Percentiles rank a stretch among this genome's conserved stretches.
Conservation (phyloP, 2,329 filamentous ascomycete species). For the Trichocomaceae sp. region DNA sequence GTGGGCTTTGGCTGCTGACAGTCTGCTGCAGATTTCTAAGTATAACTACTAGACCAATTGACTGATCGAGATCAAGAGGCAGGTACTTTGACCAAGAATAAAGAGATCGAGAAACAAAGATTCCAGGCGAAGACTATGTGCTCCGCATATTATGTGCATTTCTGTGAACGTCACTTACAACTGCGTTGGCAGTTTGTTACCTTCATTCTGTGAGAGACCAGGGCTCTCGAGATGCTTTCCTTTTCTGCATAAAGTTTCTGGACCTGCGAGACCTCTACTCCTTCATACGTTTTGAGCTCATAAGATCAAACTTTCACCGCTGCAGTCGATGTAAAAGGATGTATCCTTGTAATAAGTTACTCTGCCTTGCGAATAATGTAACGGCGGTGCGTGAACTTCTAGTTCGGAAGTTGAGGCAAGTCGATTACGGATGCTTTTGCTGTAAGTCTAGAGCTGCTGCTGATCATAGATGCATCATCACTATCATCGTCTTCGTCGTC, state of each 20-base stretch:
- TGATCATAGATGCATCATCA: conserved; percentile 2
- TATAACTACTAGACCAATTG: too few species aligned
- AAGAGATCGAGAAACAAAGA: too few species aligned
- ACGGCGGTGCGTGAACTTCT: conserved; percentile 22
- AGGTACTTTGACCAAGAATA: too few species aligned
- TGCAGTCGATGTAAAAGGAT: conserved; percentile 71
- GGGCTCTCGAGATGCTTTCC: conserved; percentile 1
- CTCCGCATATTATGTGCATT: too few species aligned
- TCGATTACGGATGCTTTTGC: neutral
- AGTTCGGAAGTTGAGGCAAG: neutral
- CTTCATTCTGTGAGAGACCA: too few species aligned
- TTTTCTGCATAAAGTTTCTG: neutral
- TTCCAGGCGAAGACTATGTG: too few species aligned
- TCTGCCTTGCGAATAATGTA: conserved; percentile 65
- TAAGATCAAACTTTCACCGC: neutral
- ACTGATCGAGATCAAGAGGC: too few species aligned
- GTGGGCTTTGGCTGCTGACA: too few species aligned
- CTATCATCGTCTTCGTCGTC: too few species aligned
- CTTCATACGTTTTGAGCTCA: neutral
- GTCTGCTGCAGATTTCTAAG: too few species aligned
- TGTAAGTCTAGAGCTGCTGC: conserved; percentile 1
- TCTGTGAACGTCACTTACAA: too few species aligned
- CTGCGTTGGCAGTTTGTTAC: too few species aligned
- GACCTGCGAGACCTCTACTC: neutral
- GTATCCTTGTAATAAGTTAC: conserved; percentile 65